Conservation (phyloP, 2,329 filamentous ascomycete genomes). For the Xylaria sp. region DNA sequence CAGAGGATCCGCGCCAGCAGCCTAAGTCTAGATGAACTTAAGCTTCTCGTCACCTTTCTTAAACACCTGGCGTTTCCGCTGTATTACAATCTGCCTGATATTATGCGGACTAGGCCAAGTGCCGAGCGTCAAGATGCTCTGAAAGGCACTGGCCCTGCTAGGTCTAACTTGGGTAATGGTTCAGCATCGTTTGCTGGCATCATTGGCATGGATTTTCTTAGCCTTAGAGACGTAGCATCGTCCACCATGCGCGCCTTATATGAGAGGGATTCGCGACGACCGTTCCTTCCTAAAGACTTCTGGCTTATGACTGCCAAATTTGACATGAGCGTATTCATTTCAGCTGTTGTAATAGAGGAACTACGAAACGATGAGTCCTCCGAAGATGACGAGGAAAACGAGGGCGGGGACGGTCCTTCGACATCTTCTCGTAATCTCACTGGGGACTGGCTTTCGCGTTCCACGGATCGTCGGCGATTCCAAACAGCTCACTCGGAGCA, state of each 20-base stretch:
- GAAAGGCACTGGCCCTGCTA: slow-evolving; percentile 39
- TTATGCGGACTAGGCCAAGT: slow-evolving; percentile 51
- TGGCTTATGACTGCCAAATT: slow-evolving; percentile 94
- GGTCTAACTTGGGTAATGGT: slow-evolving; percentile 11
- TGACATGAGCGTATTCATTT: slow-evolving; percentile 88
- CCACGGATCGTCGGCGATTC: slow-evolving; percentile 73
- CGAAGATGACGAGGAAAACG: slow-evolving; percentile 68
- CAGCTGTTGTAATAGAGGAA: slow-evolving; percentile 88
- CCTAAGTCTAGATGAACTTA: slow-evolving; percentile 76
- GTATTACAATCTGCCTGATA: slow-evolving; percentile 82
- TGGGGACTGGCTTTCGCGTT: slow-evolving; percentile 70
- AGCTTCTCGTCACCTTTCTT: slow-evolving; percentile 80
- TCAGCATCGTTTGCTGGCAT: slow-evolving; percentile 56
- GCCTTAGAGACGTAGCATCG: slow-evolving; percentile 83
- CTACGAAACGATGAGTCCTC: slow-evolving; percentile 77
- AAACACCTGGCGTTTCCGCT: slow-evolving; percentile 92
- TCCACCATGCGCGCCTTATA: slow-evolving; percentile 88
- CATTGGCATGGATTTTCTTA: slow-evolving; percentile 78
- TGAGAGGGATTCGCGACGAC: slow-evolving; percentile 88
- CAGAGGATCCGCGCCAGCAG: slow-evolving; percentile 71
- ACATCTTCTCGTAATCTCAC: slow-evolving; percentile 53
- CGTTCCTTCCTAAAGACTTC: slow-evolving; percentile 83
- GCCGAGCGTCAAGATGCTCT: slow-evolving; percentile 39
- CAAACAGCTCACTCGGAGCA: slow-evolving; percentile 75
- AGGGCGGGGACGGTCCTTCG: slow-evolving; percentile 40